Conservation (phyloP, 2,329 filamentous ascomycete genomes). For the Diaporthe sp. region DNA sequence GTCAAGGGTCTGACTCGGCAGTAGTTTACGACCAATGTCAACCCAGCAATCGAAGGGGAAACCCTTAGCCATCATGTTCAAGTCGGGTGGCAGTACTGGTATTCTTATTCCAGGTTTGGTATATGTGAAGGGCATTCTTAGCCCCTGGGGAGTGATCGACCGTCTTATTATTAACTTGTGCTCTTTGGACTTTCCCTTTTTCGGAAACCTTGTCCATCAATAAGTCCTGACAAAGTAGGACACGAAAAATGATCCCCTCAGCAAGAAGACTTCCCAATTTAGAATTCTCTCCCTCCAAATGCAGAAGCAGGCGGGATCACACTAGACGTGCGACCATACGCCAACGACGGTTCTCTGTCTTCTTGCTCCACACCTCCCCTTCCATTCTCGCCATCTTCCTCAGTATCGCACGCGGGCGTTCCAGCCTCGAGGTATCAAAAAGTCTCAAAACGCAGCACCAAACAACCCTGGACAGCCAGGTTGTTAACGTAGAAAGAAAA, state of each 20-base stretch:
- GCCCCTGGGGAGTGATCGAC: background rate
- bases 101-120: slow-evolving; percentile 4
- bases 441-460: slow-evolving; percentile 33
- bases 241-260: slow-evolving; percentile 17
- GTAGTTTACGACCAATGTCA: background rate
- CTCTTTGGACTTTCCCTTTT: background rate
- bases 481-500: slow-evolving; percentile 15
- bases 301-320: background rate
- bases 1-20: background rate
- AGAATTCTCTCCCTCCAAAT: background rate
- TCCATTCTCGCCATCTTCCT: background rate
- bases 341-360: background rate
- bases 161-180: slow-evolving; percentile 23
- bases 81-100: background rate
- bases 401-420: slow-evolving; percentile 8
- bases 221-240: slow-evolving; percentile 16
- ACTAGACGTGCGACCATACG: background rate
- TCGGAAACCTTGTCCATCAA: slow-evolving; percentile 5
- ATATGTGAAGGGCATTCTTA: slow-evolving; percentile 19
- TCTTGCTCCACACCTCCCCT: background rate
- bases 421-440: slow-evolving; percentile 33
- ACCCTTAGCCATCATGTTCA: background rate
- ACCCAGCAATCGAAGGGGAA: too few relatives aligned
- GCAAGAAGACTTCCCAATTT: background rate
- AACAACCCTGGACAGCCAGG: slow-evolving; percentile 15